Conservation (phyloP, 192 early-diverging fungal genomes). For the Irineochytrium annulatum region DNA sequence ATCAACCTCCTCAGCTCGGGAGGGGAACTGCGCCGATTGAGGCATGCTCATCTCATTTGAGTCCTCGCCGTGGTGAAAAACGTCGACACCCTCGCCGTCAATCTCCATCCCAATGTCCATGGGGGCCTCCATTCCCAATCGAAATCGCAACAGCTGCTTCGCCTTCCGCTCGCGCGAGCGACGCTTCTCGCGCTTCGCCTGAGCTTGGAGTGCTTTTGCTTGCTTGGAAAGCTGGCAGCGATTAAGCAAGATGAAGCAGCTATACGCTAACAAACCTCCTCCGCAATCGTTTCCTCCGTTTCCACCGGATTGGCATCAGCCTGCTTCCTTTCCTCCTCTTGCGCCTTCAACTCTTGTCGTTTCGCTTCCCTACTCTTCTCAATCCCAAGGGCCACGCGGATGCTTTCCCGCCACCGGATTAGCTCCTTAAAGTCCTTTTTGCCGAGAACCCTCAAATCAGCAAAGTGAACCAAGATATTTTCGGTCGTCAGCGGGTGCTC, state of each 20-base stretch:
- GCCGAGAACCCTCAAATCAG: slow-evolving; percentile 88
- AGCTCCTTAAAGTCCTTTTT: slow-evolving; percentile 90
- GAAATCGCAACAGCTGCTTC: slow-evolving; percentile 44
- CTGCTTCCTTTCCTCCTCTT: slow-evolving; percentile 25
- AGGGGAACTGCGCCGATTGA: background rate
- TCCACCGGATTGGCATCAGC: slow-evolving; percentile 24
- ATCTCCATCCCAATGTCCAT: slow-evolving; percentile 43
- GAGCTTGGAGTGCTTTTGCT: slow-evolving; percentile 13
- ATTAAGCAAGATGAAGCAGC: slow-evolving; percentile 1
- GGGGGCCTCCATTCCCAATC: slow-evolving; percentile 52
- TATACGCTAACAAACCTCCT: slow-evolving; percentile 11
- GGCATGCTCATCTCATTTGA: slow-evolving; percentile 7
- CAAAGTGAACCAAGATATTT: slow-evolving; percentile 73
- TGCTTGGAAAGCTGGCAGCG: slow-evolving; percentile 21
- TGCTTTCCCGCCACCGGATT: slow-evolving; percentile 80
- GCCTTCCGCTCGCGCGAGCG: slow-evolving; percentile 47
- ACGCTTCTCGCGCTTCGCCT: slow-evolving; percentile 34
- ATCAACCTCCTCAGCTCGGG: slow-evolving; percentile 12
- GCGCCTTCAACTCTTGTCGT: slow-evolving; percentile 47
- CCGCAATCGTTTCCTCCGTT: slow-evolving; percentile 24
- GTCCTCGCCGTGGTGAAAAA: slow-evolving; percentile 16
- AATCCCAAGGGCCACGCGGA: slow-evolving; percentile 60
- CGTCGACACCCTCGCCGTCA: slow-evolving; percentile 19
- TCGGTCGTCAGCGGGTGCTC: slow-evolving; percentile 69
- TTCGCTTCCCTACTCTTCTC: slow-evolving; percentile 38